Evolutionary conservation across 306 rosid genomes (phyloP).

Genomic region (Trifolium subterraneum): DNA sequence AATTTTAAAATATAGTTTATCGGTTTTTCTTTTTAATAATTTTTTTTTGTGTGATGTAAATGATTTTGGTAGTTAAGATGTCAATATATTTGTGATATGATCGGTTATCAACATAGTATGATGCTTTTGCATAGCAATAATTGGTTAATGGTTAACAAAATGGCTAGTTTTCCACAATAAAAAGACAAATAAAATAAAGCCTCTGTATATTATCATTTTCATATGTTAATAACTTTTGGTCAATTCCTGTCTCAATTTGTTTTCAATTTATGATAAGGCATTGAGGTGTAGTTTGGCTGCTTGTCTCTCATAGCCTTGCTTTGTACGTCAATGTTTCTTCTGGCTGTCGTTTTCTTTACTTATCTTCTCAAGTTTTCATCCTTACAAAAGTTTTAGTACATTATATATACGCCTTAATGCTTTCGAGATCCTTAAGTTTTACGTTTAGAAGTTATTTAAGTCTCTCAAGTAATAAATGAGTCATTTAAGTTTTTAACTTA

Average conservation of each 20-base stretch:
- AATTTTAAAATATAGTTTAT: no score
- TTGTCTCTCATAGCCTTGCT: not conserved
- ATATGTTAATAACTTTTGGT: not conserved
- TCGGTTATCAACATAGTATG: no score
- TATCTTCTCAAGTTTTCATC: slow-evolving; percentile 1
- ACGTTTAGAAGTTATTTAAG: no score
- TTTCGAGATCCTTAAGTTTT: no score
- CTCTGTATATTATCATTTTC: not conserved
- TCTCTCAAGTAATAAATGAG: no score
- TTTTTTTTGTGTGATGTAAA: not conserved
- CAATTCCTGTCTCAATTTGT: not conserved
- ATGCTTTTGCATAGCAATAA: no score
- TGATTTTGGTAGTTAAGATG: not conserved
- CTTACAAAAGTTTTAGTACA: not conserved
- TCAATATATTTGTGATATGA: not conserved
- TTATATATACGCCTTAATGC: no score
- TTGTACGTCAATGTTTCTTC: not conserved
- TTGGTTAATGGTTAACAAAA: no score
- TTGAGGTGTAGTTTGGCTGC: not conserved
- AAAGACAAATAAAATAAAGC: not conserved
- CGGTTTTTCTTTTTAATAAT: no score
- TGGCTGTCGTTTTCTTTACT: not conserved
- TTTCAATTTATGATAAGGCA: not conserved
- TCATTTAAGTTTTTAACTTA: no score
- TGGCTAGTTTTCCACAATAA: not conserved